A percentile compares a stretch with the other conserved stretches of the same genome.
phyloP scores from a whole-genome alignment of 345 rosid genomes.

The Euclidium syriacum region DNA sequence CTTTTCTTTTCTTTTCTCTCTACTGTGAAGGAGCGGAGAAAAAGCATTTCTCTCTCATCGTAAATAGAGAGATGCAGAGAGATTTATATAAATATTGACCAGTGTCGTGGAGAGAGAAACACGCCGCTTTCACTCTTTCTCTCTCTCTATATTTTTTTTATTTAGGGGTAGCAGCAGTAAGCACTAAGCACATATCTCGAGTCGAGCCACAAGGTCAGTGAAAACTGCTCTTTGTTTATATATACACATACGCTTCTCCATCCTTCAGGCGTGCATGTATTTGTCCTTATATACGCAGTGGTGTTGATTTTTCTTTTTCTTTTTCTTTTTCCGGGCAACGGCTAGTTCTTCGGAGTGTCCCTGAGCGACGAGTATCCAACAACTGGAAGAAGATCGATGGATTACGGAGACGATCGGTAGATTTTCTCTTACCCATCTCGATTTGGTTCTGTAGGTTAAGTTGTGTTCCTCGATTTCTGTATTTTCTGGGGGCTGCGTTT shows the following conservation, averaged over 20 bases:
- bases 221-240: constrained; percentile 3
- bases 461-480: not conserved
- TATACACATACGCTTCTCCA: not conserved
- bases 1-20: constrained; percentile 1
- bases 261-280: constrained; percentile 5
- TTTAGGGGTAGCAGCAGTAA: not conserved
- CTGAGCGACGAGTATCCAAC: not conserved
- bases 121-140: constrained; percentile 20
- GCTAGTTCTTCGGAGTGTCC: constrained; percentile 23
- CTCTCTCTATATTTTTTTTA: not conserved
- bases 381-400: constrained; percentile 31
- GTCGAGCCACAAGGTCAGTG: constrained; percentile 21
- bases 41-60: constrained; percentile 13
- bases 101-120: constrained; percentile 22
- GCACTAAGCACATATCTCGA: constrained; percentile 23
- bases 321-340: constrained; percentile 22
- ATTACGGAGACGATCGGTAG: constrained; percentile 38
- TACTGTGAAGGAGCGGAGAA: too few relatives aligned
- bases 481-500: not conserved
- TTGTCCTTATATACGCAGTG: not conserved
- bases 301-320: not conserved
- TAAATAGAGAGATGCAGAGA: constrained; percentile 13
- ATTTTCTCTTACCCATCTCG: constrained; percentile 6
- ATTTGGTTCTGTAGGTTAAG: not conserved
- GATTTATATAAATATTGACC: constrained; percentile 20